A percentile compares a stretch with the other conserved stretches of the same genome.
These are phyloP conservation scores for Colletotrichum sp. DNA, from an alignment of 2,329 filamentous ascomycete species.

Conservation along the genomic window DNA sequence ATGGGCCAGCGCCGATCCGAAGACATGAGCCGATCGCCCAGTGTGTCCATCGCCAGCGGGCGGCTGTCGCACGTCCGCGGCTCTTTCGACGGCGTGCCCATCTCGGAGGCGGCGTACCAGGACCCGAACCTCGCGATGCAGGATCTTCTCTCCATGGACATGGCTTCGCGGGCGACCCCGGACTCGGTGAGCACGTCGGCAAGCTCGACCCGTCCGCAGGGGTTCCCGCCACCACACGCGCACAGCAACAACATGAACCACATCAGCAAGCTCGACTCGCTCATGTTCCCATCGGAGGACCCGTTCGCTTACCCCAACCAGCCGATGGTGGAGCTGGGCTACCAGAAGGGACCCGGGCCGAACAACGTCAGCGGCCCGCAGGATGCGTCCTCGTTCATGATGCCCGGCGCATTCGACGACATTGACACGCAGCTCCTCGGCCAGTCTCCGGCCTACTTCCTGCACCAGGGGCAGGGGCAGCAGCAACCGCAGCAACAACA, in stretches of 20 bases:
- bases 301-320: conserved; percentile 82
- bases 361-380: conserved; percentile 36
- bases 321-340: conserved; percentile 66
- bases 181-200: conserved; percentile 46
- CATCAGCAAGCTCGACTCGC: conserved; percentile 72
- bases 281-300: conserved; percentile 82
- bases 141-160: conserved; percentile 50
- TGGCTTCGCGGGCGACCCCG: conserved; percentile 45
- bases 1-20: conserved; percentile 36
- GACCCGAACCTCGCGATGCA: conserved; percentile 42
- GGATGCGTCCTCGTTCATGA: conserved; percentile 50
- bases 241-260: conserved; percentile 39
- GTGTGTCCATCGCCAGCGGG: conserved; percentile 23
- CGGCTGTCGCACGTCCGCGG: conserved; percentile 25
- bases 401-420: conserved; percentile 62
- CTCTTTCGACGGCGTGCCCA: conserved; percentile 38
- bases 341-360: conserved; percentile 35
- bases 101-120: conserved; percentile 33
- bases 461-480: conserved; percentile 55
- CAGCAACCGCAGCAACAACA: conserved; percentile 33
- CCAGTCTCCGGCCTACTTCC: conserved; percentile 72
- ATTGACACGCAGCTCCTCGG: conserved; percentile 76
- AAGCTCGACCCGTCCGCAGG: conserved; percentile 35
- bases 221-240: conserved; percentile 29
- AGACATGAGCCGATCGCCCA: conserved; percentile 35